Conservation (phyloP, 2,329 filamentous ascomycete genomes). For the Sporothrix protearum region DNA sequence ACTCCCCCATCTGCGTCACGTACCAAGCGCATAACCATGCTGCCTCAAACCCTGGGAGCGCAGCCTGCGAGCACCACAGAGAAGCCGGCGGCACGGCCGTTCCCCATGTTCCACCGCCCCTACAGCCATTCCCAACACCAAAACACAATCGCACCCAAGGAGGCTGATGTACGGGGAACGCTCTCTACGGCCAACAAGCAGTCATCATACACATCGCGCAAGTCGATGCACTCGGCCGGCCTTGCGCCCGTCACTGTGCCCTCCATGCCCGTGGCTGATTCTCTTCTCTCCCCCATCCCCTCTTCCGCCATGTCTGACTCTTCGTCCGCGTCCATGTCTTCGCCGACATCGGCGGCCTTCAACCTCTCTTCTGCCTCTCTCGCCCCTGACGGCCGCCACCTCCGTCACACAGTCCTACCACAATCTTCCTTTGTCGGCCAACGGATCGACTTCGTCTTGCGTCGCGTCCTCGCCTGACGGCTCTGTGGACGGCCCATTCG, state of each 20-base stretch:
- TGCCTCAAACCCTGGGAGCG: not conserved
- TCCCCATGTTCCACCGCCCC: slow-evolving; percentile 22
- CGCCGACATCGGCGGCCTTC: slow-evolving; percentile 18
- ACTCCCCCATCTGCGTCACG: not conserved
- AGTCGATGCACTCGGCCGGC: slow-evolving; percentile 17
- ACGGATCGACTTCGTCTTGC: slow-evolving; percentile 20
- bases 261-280: not conserved
- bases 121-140: slow-evolving; percentile 18
- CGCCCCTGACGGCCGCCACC: slow-evolving; percentile 16
- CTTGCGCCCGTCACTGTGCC: not conserved
- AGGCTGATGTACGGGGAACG: not conserved
- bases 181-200: slow-evolving; percentile 4
- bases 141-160: not conserved
- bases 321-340: slow-evolving; percentile 15
- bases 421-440: slow-evolving; percentile 9
- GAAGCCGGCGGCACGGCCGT: slow-evolving; percentile 5
- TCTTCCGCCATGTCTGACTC: slow-evolving; percentile 5
- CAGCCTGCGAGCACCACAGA: not conserved
- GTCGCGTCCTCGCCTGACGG: not conserved
- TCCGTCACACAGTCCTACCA: slow-evolving; percentile 6
- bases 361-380: slow-evolving; percentile 1
- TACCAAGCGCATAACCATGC: not conserved
- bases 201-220: slow-evolving; percentile 17
- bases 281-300: not conserved
- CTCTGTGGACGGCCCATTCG: not conserved